Conservation (phyloP, 495 filamentous ascomycete genomes). For the Penicillium cinerascens region DNA sequence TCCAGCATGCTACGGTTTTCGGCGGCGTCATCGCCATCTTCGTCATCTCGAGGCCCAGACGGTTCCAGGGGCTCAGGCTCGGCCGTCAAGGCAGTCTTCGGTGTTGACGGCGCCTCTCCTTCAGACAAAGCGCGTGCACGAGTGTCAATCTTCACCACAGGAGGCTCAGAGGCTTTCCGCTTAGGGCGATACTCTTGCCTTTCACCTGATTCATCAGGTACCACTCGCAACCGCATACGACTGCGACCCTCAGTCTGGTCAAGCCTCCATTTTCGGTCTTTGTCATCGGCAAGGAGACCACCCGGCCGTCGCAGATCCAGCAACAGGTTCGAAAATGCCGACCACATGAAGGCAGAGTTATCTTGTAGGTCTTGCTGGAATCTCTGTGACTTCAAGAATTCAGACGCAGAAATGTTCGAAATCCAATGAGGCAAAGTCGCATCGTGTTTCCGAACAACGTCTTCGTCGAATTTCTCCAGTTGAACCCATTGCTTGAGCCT, state of each 20-base stretch:
- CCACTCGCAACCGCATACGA: slow-evolving; percentile 83
- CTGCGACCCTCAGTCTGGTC: slow-evolving; percentile 95
- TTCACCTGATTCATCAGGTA: slow-evolving; percentile 67
- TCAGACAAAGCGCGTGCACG: slow-evolving; percentile 27
- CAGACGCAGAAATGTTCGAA: slow-evolving; percentile 87
- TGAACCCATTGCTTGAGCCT: slow-evolving; percentile 73
- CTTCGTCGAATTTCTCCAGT: slow-evolving; percentile 63
- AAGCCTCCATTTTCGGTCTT: slow-evolving; percentile 75
- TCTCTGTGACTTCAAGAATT: slow-evolving; percentile 86
- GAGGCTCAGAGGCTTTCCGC: slow-evolving; percentile 55
- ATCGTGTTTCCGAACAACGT: slow-evolving; percentile 72
- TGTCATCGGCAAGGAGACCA: slow-evolving; percentile 67
- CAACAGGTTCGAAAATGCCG: slow-evolving; percentile 69
- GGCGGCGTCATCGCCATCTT: slow-evolving; percentile 22
- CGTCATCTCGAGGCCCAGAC: slow-evolving; percentile 18
- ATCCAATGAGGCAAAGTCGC: slow-evolving; percentile 84
- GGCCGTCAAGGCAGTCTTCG: slow-evolving; percentile 25
- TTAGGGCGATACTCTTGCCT: slow-evolving; percentile 84
- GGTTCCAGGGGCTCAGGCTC: slow-evolving; percentile 27
- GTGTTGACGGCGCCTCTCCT: slow-evolving; percentile 36
- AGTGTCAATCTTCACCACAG: slow-evolving; percentile 37
- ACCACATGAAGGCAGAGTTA: slow-evolving; percentile 67
- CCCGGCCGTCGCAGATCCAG: slow-evolving; percentile 70
- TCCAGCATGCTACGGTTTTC: slow-evolving; percentile 53
- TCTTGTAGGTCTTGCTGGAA: slow-evolving; percentile 89